Conservation (phyloP, 495 filamentous ascomycete species). For the Penicillium waksmanii region DNA sequence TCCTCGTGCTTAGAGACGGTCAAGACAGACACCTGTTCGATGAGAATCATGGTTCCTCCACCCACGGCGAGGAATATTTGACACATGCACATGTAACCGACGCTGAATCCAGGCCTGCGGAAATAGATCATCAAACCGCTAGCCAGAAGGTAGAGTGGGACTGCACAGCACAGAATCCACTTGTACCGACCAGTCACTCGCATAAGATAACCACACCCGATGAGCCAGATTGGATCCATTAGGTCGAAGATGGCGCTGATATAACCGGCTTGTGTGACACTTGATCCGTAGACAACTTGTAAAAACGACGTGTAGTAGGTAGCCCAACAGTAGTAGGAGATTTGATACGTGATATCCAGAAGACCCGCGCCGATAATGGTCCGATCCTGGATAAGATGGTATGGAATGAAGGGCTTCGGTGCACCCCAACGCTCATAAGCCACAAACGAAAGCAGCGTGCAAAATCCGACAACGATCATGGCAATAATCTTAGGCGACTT, state of each 20-base stretch:
- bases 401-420: slow-evolving; percentile 60
- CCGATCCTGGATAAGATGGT: slow-evolving; percentile 58
- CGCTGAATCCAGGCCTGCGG: slow-evolving; percentile 56
- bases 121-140: slow-evolving; percentile 68
- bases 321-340: slow-evolving; percentile 58
- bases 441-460: slow-evolving; percentile 56
- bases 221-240: slow-evolving; percentile 33
- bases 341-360: slow-evolving; percentile 58
- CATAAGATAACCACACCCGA: slow-evolving; percentile 59
- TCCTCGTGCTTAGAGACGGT: slow-evolving; percentile 61
- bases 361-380: slow-evolving; percentile 67
- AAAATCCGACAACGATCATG: slow-evolving; percentile 60
- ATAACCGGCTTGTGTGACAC: slow-evolving; percentile 58
- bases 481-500: slow-evolving; percentile 53
- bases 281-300: slow-evolving; percentile 66
- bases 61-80: slow-evolving; percentile 74
- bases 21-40: slow-evolving; percentile 70
- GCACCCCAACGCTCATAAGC: slow-evolving; percentile 61
- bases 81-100: slow-evolving; percentile 73
- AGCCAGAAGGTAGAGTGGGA: slow-evolving; percentile 62
- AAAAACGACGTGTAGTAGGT: slow-evolving; percentile 67
- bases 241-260: slow-evolving; percentile 51
- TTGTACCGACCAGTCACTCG: slow-evolving; percentile 58
- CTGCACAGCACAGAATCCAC: slow-evolving; percentile 54
- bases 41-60: slow-evolving; percentile 64